Percentiles rank a stretch among this genome's conserved stretches.
phyloP scores from a whole-genome alignment of 2,329 filamentous ascomycete genomes.

The Fusarium fracticaudum region DNA sequence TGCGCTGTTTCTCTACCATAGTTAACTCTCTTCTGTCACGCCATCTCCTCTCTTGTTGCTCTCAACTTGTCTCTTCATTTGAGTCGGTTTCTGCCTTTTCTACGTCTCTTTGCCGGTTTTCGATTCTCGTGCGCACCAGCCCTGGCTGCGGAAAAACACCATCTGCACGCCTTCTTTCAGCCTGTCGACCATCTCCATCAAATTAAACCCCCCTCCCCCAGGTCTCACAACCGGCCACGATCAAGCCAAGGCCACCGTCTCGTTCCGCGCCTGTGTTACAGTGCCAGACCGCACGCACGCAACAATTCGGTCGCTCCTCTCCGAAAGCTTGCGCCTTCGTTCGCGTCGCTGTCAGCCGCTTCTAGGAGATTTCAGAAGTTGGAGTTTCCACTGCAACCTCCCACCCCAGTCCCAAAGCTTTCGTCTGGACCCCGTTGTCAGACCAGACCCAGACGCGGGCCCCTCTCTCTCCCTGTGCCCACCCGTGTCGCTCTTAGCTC shows the following conservation, averaged over 20 bases:
- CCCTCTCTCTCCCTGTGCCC: conserved; percentile 16
- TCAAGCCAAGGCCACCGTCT: not conserved
- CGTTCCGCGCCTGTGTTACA: not conserved
- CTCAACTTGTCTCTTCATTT: not conserved
- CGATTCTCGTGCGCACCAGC: not conserved
- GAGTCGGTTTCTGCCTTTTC: conserved; percentile 2
- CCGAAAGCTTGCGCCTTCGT: not conserved
- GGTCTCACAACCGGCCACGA: conserved; percentile 14
- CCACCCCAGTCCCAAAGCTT: conserved; percentile 2
- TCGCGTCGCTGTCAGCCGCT: not conserved
- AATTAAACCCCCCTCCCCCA: conserved; percentile 18
- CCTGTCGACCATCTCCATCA: conserved; percentile 9
- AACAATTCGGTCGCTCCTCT: not conserved
- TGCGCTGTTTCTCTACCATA: conserved; percentile 2
- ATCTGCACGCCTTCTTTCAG: not conserved
- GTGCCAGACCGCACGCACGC: not conserved
- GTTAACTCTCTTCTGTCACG: not conserved
- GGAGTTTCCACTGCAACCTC: conserved; percentile 22
- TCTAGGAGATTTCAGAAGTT: not conserved
- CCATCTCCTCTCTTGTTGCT: not conserved
- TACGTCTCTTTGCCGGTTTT: not conserved
- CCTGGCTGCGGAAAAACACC: not conserved
- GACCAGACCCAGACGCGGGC: conserved; percentile 19
- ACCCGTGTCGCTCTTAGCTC: conserved; percentile 36
- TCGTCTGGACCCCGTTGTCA: conserved; percentile 27